Evolutionary conservation across 805 yeast genomes (phyloP), one percentile per base, ranked within the genome.

Genomic region (Henningerozyma blattae): DNA sequence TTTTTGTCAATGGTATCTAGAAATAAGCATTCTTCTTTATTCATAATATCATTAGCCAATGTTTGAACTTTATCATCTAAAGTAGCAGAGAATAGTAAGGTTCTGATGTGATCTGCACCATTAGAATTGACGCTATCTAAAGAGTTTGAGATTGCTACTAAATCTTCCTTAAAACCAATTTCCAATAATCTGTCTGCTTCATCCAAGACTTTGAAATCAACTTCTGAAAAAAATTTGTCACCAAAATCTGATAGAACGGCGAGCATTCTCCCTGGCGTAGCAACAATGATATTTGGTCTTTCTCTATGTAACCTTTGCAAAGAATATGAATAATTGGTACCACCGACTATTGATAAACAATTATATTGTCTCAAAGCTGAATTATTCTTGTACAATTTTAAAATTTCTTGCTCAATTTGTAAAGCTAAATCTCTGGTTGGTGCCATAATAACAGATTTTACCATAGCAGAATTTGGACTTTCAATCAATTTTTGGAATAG

Each of bases 341-440:
- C 87, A 38, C 94, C 94, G 35, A 80, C 81, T 35, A 80, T 60
- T 36, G 78, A 62, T 27, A 62, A 67, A 28, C 75, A 62, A 19
- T 55, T 51, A 32, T 67, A 55, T 32, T 46, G 44, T 33, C 41
- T 45, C 34, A 51, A 40, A 7, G 45, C 47, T 22, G 48, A 35
- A 28, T 53, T 46, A 36, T 47, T 39, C 17, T 45, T 43, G 36
- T 62, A 56, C 22, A 77, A 54, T 42, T 71, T 70, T 27, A 59
- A 56, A 38, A 79, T 63, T 41, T 85, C 87, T 33, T 67, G 68
- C 45, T 75, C 72, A 41, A 81, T 82, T 58, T 86, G 95, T 45
- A 72, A 65, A 12, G 95, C 95, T 46, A 86, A 68, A 59, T 87
- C 95, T 62, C 96, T 73, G 5, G 95, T 86, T 31, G 96, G 96